Evolutionary conservation across 2,329 filamentous ascomycete species (phyloP).

Genomic region (Paracorniculantispora psalliotae): DNA sequence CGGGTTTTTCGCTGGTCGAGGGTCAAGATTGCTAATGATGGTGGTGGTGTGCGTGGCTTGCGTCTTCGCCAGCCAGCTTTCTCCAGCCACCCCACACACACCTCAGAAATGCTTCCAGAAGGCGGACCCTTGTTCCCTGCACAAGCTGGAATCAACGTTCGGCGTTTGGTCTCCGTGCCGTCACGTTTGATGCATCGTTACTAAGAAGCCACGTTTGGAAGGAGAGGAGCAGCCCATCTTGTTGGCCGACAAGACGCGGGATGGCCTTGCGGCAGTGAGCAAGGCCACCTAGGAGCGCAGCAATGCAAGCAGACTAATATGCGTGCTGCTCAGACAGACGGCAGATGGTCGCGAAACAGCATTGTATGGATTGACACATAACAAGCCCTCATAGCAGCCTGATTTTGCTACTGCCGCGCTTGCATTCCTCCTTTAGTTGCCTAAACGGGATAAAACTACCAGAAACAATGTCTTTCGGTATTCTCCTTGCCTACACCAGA

Average conservation of each 20-base stretch:
- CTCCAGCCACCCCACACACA: background rate
- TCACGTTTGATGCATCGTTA: background rate
- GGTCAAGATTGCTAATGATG: background rate
- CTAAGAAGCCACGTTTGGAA: background rate
- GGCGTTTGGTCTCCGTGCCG: slow-evolving; percentile 1
- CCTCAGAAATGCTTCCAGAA: slow-evolving; percentile 7
- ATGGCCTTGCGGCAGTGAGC: background rate
- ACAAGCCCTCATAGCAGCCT: background rate
- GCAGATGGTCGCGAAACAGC: background rate
- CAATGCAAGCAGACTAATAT: background rate
- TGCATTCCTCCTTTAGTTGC: background rate
- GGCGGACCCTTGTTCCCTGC: slow-evolving; percentile 9
- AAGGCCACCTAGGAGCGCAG: background rate
- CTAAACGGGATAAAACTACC: background rate
- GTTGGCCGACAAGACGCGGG: background rate
- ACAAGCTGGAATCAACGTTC: background rate
- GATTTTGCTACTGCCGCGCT: background rate
- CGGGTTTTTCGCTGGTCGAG: background rate
- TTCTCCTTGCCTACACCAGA: background rate
- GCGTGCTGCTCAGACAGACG: background rate
- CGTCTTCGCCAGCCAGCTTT: background rate
- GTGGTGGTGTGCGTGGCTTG: background rate
- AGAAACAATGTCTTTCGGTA: background rate
- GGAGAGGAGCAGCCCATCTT: background rate
- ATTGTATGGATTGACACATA: background rate